Base-by-base conservation (phyloP, 139 green algal genomes). In the Gonium pectorale region DNA sequence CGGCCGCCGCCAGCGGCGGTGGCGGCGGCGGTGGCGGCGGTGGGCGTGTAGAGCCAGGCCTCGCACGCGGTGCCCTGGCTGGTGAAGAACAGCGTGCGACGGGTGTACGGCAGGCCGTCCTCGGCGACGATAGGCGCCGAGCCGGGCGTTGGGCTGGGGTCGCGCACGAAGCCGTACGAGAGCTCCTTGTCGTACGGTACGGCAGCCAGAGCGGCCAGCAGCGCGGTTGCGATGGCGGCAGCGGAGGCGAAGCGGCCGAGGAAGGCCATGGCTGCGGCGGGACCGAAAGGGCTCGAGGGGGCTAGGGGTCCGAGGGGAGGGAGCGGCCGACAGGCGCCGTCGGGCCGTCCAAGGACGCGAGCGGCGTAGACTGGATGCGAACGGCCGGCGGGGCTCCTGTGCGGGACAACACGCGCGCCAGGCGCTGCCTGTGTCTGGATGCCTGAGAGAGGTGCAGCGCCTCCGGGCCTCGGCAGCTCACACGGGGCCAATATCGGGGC, bases 11-110 rank as follows among this genome's bases (percentile, higher is more conserved):
- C 19, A n/a, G n/a, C 24, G 49, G 15, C 11, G 56, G 56, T 35
- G 56, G 56, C 7, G 54, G 64, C 2, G 29, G 52, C 31, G 22
- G 15, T 35, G 7, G 13, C 6, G 27, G 8, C 31, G n/a, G 9
- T 3, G 4, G 90, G 90, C 17, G 83, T 51, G 66, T 93, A 93
- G 5, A 93, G 83, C 90, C 90, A 93, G 21, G 62, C 88, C 63
- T 93, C 90, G 29, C 52, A 74, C 27, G 35, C n/a, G 17, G 54
- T 66, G 27, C 81, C 54, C 0, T 69, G 9, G 69, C 52, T 81
- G 67, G 51, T n/a, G 33, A 87, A 81, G 24, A 31, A 22, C 37
- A 87, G 40, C 8, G 38, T 87, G 35, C n/a, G 26, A 21, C 81
- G 81, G 3, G 43, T 74, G 81, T 72, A 82, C 27, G 75, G 75